Base-by-base conservation (phyloP, 1,284 basidiomycete species). In the Ustilago esculenta region DNA sequence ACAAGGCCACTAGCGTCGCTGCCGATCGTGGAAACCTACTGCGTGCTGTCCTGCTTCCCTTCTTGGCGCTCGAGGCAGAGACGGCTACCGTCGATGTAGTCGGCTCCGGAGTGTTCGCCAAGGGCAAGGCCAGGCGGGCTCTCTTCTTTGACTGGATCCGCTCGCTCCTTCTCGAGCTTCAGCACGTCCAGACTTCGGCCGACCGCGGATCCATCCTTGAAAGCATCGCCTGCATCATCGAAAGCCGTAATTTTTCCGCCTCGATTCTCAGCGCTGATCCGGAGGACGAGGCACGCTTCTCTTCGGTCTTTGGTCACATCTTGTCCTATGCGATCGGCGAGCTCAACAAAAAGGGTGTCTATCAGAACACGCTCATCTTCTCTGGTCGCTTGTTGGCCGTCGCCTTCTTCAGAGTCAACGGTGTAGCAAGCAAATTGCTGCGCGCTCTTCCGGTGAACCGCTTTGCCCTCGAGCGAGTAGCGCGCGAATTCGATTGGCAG, bases 91-190 rank as follows among this genome's bases (percentile, higher is more conserved):
- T 72, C 25, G 75, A 71, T 3, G 71, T 67, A 4, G 32, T 55
- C 9, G 74, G 74, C 0, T 32, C 36, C 11, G 75, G 75, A 8
- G 33, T 39, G 2, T 77, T 60, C 17, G 45, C 51, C 21, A 46
- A 55, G 34, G 71, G 61, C 25, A 77, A 76, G 35, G 57, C 64
- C 11, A 40, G 77, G 8, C 58, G 77, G 1, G 57, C 63, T 0
- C 65, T 79, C 39, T 79, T 79, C 72, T 79, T 79, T 29, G 77
- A 79, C 30, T 79, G 77, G 77, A 77, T 79, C 48, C 60, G 67
- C 12, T 55, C 51, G 29, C 60, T 79, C 4, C 61, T 79, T 10
- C 25, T 76, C 37, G 77, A 79, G 44, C 52, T 79, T 14, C 77
- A 77, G 50, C 73, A 73, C 25, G 74, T 76, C 3, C 75, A 77